Percentiles rank a stretch among this genome's conserved stretches.
Evolutionary conservation across 2,329 filamentous ascomycete species (phyloP).

Genomic region (Ophiostoma sp.): DNA sequence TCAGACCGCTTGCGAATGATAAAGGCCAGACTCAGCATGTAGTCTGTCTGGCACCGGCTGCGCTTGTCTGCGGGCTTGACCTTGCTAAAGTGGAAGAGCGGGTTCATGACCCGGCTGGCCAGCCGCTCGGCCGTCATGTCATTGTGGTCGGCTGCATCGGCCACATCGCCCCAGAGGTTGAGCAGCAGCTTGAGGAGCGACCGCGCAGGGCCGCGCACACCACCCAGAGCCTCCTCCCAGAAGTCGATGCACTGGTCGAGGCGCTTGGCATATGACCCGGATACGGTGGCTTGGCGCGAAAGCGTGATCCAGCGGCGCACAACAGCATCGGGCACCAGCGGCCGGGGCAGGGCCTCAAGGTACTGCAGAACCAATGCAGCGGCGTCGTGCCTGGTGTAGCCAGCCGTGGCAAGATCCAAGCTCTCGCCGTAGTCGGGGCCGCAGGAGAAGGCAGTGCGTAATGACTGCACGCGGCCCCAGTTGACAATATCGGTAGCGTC

Average conservation of each 20-base stretch:
- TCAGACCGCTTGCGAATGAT: slow-evolving; percentile 41
- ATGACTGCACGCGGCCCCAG: slow-evolving; percentile 33
- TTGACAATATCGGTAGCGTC: slow-evolving; percentile 22
- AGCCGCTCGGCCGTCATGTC: slow-evolving; percentile 43
- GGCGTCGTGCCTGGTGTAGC: slow-evolving; percentile 39
- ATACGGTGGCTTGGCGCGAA: slow-evolving; percentile 38
- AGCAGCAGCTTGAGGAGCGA: slow-evolving; percentile 41
- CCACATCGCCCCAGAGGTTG: slow-evolving; percentile 42
- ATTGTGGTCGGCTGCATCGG: slow-evolving; percentile 37
- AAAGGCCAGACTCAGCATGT: slow-evolving; percentile 42
- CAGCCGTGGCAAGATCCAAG: slow-evolving; percentile 28
- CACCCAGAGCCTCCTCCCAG: slow-evolving; percentile 43
- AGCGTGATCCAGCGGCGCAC: slow-evolving; percentile 40
- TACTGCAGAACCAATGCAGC: slow-evolving; percentile 40
- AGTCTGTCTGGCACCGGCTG: slow-evolving; percentile 36
- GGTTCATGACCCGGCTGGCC: slow-evolving; percentile 37
- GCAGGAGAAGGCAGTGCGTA: slow-evolving; percentile 38
- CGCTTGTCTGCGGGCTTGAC: slow-evolving; percentile 13
- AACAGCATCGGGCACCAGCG: slow-evolving; percentile 38
- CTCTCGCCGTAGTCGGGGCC: slow-evolving; percentile 38
- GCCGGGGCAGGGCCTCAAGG: slow-evolving; percentile 38
- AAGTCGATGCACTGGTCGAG: slow-evolving; percentile 43
- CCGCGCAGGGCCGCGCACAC: slow-evolving; percentile 37
- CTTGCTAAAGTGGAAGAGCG: slow-evolving; percentile 37
- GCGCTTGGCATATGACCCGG: slow-evolving; percentile 35